phyloP scores from a whole-genome alignment of 192 early-diverging fungal genomes.

The Backusella luteola region DNA sequence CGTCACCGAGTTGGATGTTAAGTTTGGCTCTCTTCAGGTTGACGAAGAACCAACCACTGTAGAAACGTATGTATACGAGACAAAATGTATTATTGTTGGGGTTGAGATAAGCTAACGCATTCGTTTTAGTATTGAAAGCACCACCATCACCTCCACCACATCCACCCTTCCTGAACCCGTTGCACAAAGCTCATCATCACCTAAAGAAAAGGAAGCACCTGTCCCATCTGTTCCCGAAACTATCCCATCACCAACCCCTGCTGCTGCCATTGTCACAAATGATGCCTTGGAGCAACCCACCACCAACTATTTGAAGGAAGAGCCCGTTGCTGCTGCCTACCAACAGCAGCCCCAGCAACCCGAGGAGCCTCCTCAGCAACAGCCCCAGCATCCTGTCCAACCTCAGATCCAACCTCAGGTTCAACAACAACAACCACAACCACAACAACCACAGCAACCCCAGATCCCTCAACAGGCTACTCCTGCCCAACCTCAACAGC shows the following conservation, averaged over 20 bases:
- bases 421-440: not conserved
- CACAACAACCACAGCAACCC: not conserved
- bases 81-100: not conserved
- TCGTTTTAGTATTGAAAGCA: not conserved
- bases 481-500: conserved; percentile 19
- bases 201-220: not conserved
- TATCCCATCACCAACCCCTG: not conserved
- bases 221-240: conserved; percentile 8
- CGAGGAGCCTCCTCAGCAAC: not conserved
- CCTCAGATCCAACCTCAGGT: not conserved
- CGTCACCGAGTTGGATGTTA: conserved; percentile 65
- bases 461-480: not conserved
- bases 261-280: not conserved
- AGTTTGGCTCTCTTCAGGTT: conserved; percentile 81
- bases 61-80: not conserved
- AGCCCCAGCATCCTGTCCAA: not conserved
- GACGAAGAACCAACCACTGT: conserved; percentile 50
- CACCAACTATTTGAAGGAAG: not conserved
- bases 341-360: not conserved
- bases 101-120: not conserved
- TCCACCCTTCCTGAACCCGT: not conserved
- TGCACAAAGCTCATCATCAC: not conserved
- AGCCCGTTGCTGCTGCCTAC: not conserved
- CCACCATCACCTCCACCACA: not conserved
- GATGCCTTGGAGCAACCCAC: not conserved